Evolutionary conservation across 2,329 filamentous ascomycete genomes (phyloP), one percentile per base, ranked within the genome.

Genomic region (Colletotrichum aenigma): DNA sequence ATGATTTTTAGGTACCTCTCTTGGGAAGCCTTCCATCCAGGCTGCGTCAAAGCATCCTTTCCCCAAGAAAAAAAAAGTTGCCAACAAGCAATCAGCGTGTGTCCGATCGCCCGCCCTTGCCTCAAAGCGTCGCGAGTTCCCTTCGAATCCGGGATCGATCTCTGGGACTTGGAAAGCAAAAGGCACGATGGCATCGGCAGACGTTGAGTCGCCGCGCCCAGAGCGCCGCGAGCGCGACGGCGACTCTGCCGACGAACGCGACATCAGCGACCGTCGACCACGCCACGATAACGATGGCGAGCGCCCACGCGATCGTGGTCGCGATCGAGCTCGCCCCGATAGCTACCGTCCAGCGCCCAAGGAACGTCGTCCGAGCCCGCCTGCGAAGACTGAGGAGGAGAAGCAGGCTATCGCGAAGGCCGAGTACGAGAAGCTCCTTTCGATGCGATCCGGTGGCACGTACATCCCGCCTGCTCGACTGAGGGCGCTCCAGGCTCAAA

Each of bases 391-490:
- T 62, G 95, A 94, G 80, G 95, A 95, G 83, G 93, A 96, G 85
- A 98, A 97, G 85, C 95, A 96, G 85, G 95, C 93, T 28, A 93
- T 93, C 55, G 95, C 95, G 58, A 97, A 98, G 87, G 95, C 96
- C 78, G 96, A 98, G 88, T 97, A 98, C 86, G 93, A 97, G 86
- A 96, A 96, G 86, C 91, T 98, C 76, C 88, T 98, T 79, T 97
- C 91, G 78, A 96, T 98, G 92, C 94, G 97, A 79, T 98, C 96
- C 64, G 97, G 97, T 78, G 97, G 97, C 79, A 98, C 96, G 28
- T 99, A 99, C 83, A 98, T 99, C 77, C 97, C 97, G 24, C 97
- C 97, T 0, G 96, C 96, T 68, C 91, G 95, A 79, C 89, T 99
- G 82, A 93, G 96, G 80, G 96, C 96, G 52, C 91, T 99, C 76